A percentile compares a stretch with the other conserved stretches of the same genome.
phyloP scores from a whole-genome alignment of 2,329 filamentous ascomycete species.

The Juglanconis juglandina region DNA sequence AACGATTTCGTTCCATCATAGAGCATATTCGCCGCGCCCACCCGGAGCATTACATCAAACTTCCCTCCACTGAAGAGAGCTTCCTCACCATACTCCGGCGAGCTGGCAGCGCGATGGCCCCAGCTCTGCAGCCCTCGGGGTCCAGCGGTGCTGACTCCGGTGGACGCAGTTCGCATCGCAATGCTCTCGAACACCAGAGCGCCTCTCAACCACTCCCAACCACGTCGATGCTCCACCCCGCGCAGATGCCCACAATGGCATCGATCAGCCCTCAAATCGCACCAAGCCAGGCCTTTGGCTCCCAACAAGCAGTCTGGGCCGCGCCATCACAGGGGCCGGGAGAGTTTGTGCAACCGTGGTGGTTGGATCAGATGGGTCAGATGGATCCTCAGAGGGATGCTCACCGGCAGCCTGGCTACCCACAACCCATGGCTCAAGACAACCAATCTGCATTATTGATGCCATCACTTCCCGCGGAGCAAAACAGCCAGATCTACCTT shows the following conservation, averaged over 20 bases:
- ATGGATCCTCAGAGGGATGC: not conserved
- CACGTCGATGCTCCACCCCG: not conserved
- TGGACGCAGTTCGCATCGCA: not conserved
- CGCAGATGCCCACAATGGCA: not conserved
- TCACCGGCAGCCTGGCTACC: not conserved
- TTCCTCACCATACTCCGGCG: constrained; percentile 72
- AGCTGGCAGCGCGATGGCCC: not conserved
- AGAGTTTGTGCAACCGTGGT: not conserved
- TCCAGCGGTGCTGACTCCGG: not conserved
- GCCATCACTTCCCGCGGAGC: not conserved
- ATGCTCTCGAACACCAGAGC: not conserved
- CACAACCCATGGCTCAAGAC: not conserved
- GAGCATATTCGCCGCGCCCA: constrained; percentile 98
- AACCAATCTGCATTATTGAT: not conserved
- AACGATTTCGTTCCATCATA: constrained; percentile 88
- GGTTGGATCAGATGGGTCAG: not conserved
- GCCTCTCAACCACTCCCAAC: not conserved
- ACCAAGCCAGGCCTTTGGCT: not conserved
- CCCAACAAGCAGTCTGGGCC: not conserved
- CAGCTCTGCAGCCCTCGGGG: not conserved
- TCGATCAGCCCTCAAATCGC: not conserved
- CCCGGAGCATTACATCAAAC: constrained; percentile 94
- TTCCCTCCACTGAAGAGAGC: constrained; percentile 96
- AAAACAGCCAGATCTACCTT: not conserved
- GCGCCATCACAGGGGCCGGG: not conserved